Evolutionary conservation across 805 yeast species (phyloP).

Genomic region (Hanseniaspora occidentalis): DNA sequence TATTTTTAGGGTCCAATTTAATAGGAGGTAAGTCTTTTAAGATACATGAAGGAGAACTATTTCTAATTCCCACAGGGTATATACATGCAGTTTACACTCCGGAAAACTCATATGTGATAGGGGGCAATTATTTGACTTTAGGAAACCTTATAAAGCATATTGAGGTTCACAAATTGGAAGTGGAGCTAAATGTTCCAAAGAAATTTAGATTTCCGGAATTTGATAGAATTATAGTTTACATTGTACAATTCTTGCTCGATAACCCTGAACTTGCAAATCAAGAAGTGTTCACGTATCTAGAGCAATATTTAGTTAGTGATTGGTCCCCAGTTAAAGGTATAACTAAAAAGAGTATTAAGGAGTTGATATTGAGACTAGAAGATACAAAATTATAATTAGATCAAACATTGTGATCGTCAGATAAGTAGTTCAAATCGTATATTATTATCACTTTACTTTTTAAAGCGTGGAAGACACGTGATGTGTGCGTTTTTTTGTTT

Average conservation of each 20-base stretch:
- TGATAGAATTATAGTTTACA: constrained; percentile 37
- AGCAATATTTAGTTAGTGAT: background rate
- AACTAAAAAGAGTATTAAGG: background rate
- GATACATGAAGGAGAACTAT: constrained; percentile 52
- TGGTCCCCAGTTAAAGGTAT: background rate
- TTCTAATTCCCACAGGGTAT: constrained; percentile 87
- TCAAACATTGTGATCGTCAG: too few relatives aligned
- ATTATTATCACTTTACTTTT: too few relatives aligned
- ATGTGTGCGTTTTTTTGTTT: too few relatives aligned
- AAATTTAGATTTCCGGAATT: constrained; percentile 73
- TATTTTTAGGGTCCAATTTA: constrained; percentile 50
- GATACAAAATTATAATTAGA: too few relatives aligned
- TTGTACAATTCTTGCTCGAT: constrained; percentile 12
- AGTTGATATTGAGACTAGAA: background rate
- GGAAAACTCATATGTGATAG: constrained; percentile 65
- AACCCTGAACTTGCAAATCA: background rate
- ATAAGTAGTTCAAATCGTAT: too few relatives aligned
- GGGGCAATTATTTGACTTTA: constrained; percentile 74
- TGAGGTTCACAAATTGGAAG: constrained; percentile 49
- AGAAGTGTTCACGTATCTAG: background rate
- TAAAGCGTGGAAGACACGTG: too few relatives aligned
- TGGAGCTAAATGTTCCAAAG: constrained; percentile 55
- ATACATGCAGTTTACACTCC: constrained; percentile 86
- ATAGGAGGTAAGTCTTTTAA: constrained; percentile 42
- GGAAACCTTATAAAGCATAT: constrained; percentile 53